These are phyloP conservation scores for Lepidium africanum DNA, from an alignment of 345 rosid genomes.

Conservation along the genomic window DNA sequence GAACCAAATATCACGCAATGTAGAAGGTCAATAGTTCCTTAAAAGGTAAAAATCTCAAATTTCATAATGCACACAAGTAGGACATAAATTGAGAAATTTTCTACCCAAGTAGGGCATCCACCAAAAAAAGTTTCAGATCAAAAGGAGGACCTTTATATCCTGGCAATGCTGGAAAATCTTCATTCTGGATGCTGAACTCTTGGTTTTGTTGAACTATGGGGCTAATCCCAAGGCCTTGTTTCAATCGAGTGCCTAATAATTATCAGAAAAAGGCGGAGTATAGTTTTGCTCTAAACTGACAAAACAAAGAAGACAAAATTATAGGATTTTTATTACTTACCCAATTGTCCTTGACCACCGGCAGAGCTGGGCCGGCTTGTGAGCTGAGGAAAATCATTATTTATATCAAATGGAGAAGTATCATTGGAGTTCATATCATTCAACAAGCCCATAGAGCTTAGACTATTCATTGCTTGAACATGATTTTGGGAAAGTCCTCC, in stretches of 20 bases:
- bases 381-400: constrained; percentile 85
- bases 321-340: constrained; percentile 23
- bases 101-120: background rate
- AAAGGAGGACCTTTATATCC: constrained; percentile 71
- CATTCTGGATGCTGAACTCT: constrained; percentile 97
- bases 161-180: constrained; percentile 98
- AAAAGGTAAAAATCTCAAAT: background rate
- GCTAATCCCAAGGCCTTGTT: constrained; percentile 76
- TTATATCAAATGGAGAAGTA: constrained; percentile 80
- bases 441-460: constrained; percentile 80
- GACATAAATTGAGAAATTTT: background rate
- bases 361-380: constrained; percentile 90
- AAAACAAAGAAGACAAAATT: background rate
- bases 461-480: constrained; percentile 70
- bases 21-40: background rate
- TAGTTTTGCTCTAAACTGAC: constrained; percentile 1
- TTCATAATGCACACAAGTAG: background rate
- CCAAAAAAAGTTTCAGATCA: background rate
- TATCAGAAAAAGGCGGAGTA: background rate
- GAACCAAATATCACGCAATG: background rate
- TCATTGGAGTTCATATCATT: constrained; percentile 73
- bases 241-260: constrained; percentile 57
- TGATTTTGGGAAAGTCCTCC: constrained; percentile 87
- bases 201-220: constrained; percentile 95
- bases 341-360: constrained; percentile 94